Base-by-base conservation (phyloP, 495 filamentous ascomycete genomes). In the Hyaloscypha finlandica region DNA sequence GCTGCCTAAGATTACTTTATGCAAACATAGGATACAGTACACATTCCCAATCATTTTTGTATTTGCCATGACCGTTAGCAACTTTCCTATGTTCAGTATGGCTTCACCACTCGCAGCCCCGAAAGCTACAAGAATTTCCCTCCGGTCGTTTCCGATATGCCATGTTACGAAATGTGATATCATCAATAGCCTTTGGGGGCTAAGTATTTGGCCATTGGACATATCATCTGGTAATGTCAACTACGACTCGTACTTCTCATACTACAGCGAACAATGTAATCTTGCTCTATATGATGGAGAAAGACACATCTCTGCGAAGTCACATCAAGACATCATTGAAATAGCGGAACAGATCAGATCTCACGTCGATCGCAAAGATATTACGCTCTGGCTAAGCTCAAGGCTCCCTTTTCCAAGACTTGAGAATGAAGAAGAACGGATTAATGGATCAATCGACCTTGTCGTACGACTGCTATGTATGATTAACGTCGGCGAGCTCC, bases 391-490 rank as follows among this genome's bases (percentile, higher is more conserved):
- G 42, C 1, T 12, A 55, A 37, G 29, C 9, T 61, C 20, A 55
- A 52, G 8, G 39, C 32, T 32, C 25, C 33, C 12, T 51, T 51
- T 59, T 0, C 22, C n/a, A 61, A 45, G n/a, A 35, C 64, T 63
- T 14, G 11, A 25, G n/a, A 39, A 53, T 6, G 45, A 39, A 1
- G 55, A 60, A 16, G 42, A 51, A 37, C 19, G 3, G 4, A 22
- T 67, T 4, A 32, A 63, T 30, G 61, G 54, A 25, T 64, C 66
- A 4, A 64, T 74, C 29, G 59, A 70, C 30, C 70, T 74, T 37
- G 67, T 53, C 20, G 62, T 65, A 14, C 61, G 72, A 9, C 56
- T 74, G 42, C n/a, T 70, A 4, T 52, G 73, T 11, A 74, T 72
- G 72, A 68, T 59, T 48, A 54, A 54, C 35, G 35, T 73, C 45